Percentiles rank a stretch among this genome's conserved stretches.
phyloP scores from a whole-genome alignment of 1,284 basidiomycete species.

The Sparassis latifolia region DNA sequence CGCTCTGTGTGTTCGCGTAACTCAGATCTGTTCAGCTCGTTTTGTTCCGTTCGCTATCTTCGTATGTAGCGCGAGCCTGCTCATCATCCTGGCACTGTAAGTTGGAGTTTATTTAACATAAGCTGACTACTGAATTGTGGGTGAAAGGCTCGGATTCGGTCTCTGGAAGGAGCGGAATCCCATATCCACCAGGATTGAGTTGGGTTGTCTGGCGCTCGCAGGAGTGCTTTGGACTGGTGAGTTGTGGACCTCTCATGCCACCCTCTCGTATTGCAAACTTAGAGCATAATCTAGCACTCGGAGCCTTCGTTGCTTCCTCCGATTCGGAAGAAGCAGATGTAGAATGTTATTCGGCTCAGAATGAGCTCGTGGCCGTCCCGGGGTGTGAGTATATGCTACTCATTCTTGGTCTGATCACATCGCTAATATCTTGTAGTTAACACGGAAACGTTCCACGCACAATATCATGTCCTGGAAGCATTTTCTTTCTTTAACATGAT shows the following conservation, averaged over 20 bases:
- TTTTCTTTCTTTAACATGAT: conserved; percentile 73
- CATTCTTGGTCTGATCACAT: not conserved
- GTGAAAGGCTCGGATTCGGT: conserved; percentile 51
- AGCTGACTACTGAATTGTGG: no score
- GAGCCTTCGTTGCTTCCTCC: conserved; percentile 63
- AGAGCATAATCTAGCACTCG: conserved; percentile 47
- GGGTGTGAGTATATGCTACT: conserved; percentile 44
- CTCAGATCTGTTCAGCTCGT: conserved; percentile 44
- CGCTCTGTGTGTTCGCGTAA: not conserved
- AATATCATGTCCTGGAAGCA: conserved; percentile 71
- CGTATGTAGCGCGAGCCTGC: conserved; percentile 59
- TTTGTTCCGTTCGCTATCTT: conserved; percentile 81
- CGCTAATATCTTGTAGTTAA: conserved; percentile 34
- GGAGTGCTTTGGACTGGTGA: conserved; percentile 76
- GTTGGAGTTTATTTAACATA: conserved; percentile 19
- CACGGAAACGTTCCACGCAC: conserved; percentile 72
- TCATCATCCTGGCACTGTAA: conserved; percentile 62
- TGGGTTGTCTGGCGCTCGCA: conserved; percentile 59
- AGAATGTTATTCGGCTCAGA: conserved; percentile 61
- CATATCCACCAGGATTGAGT: conserved; percentile 70
- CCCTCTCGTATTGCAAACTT: conserved; percentile 4
- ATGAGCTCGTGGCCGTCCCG: conserved; percentile 44
- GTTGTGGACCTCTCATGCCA: conserved; percentile 18
- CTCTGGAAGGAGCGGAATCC: conserved; percentile 62
- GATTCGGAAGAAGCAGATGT: conserved; percentile 72